Percentiles rank a stretch among this genome's conserved stretches.
Conservation (phyloP, 805 yeast species). For the Myxozyma neotropica region DNA sequence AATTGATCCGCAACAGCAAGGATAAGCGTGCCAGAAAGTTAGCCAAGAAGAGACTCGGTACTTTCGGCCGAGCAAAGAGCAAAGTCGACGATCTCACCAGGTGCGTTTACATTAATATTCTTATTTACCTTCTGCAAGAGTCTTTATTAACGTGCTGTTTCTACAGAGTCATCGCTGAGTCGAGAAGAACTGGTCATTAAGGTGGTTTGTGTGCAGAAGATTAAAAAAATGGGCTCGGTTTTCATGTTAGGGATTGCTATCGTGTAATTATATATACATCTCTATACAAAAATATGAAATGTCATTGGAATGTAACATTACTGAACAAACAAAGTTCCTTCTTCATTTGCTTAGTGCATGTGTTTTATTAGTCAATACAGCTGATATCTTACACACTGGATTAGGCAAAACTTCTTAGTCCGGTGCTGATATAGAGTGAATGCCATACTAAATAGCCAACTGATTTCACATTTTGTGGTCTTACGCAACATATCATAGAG, state of each 20-base stretch:
- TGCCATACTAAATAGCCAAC: too few relatives aligned
- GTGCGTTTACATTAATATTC: background rate
- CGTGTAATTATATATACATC: constrained; percentile 15
- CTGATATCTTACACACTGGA: too few relatives aligned
- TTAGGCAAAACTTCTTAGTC: too few relatives aligned
- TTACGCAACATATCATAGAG: too few relatives aligned
- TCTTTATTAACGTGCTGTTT: background rate
- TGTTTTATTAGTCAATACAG: too few relatives aligned
- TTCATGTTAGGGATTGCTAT: constrained; percentile 7
- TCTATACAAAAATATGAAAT: background rate
- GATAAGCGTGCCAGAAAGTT: constrained; percentile 99
- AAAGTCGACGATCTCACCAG: constrained; percentile 98
- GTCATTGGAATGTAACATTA: background rate
- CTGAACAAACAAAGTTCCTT: background rate
- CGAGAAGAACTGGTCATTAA: constrained; percentile 31
- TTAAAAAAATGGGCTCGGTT: constrained; percentile 9
- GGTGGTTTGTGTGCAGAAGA: background rate
- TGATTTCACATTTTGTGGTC: too few relatives aligned
- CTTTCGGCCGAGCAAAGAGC: constrained; percentile 99
- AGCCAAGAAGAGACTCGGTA: constrained; percentile 98
- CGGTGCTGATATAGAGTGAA: too few relatives aligned
- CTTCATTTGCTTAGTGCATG: background rate
- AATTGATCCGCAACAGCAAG: constrained; percentile 99
- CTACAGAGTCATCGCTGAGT: constrained; percentile 30
- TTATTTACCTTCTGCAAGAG: background rate